phyloP scores from a whole-genome alignment of 257 asterid genomes.

The Ophiorrhiza pumila region DNA sequence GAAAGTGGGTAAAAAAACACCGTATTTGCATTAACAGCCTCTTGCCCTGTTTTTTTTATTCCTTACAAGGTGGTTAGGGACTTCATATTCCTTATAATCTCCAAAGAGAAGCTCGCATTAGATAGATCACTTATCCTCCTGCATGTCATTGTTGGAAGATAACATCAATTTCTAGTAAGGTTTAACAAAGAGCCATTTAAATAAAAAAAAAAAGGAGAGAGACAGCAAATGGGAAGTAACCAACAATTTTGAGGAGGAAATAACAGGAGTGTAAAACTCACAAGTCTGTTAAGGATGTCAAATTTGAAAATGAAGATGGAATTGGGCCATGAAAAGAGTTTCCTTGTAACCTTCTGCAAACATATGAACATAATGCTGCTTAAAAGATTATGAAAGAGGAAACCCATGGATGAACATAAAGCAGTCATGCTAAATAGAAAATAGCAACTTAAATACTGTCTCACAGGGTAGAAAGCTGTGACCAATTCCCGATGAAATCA shows the following conservation, averaged over 20 bases:
- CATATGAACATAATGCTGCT: constrained; percentile 4
- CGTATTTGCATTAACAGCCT: constrained; percentile 1
- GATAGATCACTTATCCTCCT: constrained; percentile 86
- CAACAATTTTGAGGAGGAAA: neutral
- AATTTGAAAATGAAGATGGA: constrained; percentile 64
- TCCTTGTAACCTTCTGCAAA: constrained; percentile 72
- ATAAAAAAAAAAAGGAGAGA: neutral
- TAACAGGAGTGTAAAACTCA: constrained; percentile 28
- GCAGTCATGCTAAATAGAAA: neutral
- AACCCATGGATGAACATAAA: neutral
- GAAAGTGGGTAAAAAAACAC: neutral
- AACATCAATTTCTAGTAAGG: constrained; percentile 20
- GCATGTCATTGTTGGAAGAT: constrained; percentile 9
- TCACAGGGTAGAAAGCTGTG: constrained; percentile 50
- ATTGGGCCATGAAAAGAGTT: constrained; percentile 73
- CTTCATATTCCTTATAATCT: constrained; percentile 46
- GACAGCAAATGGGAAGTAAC: constrained; percentile 7
- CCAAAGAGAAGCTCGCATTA: constrained; percentile 67
- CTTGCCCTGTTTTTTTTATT: constrained; percentile 5
- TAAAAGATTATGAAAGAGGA: constrained; percentile 14
- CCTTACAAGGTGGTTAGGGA: constrained; percentile 60
- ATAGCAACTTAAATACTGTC: constrained; percentile 17
- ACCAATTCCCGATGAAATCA: constrained; percentile 65
- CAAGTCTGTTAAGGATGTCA: constrained; percentile 58
- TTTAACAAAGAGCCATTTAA: neutral